phyloP scores from a whole-genome alignment of 2,329 filamentous ascomycete genomes.

The Calonectria pteridis region DNA sequence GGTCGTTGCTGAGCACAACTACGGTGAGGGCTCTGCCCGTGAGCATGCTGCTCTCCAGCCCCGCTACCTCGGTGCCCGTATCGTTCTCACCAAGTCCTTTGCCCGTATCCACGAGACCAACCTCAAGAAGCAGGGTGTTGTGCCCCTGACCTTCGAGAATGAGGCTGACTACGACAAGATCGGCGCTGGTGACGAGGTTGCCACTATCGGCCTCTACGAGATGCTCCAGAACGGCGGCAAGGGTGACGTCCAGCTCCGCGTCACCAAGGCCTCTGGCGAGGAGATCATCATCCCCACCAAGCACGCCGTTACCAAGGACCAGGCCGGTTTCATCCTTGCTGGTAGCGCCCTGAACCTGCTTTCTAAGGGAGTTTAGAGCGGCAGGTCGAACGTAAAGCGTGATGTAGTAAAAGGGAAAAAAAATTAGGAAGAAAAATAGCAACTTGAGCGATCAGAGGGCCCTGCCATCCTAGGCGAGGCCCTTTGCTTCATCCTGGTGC shows the following conservation, averaged over 20 bases:
- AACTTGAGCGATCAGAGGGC: neutral
- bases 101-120: conserved; percentile 96
- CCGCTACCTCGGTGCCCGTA: conserved; percentile 86
- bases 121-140: conserved; percentile 96
- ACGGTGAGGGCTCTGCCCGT: conserved; percentile 89
- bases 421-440: neutral
- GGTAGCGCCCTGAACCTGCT: conserved; percentile 94
- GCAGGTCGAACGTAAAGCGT: neutral
- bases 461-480: neutral
- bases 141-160: conserved; percentile 90
- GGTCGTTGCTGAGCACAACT: conserved; percentile 97
- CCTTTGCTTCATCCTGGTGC: conserved; percentile 8
- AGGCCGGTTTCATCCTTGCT: conserved; percentile 91
- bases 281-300: conserved; percentile 80
- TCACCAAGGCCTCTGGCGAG: conserved; percentile 74
- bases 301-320: conserved; percentile 90
- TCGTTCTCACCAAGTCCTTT: conserved; percentile 89
- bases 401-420: neutral
- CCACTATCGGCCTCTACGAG: conserved; percentile 85
- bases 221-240: conserved; percentile 83
- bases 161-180: conserved; percentile 91
- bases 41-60: conserved; percentile 93
- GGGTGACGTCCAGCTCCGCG: conserved; percentile 78
- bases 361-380: conserved; percentile 65
- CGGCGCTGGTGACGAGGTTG: conserved; percentile 84